phyloP scores from a whole-genome alignment of 2,329 filamentous ascomycete species.

The Ceratocystis papillata region DNA sequence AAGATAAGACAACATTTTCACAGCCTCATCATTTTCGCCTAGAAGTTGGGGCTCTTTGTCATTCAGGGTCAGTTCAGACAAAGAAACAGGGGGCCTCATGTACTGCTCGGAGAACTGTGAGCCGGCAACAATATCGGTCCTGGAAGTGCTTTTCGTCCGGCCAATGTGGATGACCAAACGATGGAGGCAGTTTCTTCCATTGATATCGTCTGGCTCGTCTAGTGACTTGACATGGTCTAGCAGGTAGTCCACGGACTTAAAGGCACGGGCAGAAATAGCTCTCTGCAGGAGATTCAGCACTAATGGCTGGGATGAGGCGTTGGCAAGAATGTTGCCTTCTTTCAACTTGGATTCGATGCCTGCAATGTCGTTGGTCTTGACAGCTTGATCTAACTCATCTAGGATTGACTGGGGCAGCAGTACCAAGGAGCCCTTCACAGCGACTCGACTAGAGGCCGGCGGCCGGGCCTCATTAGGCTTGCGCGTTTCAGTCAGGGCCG shows the following conservation, averaged over 20 bases:
- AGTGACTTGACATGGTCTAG: constrained; percentile 58
- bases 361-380: constrained; percentile 54
- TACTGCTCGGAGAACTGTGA: constrained; percentile 41
- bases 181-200: constrained; percentile 86
- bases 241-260: constrained; percentile 58
- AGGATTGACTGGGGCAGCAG: constrained; percentile 53
- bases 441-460: constrained; percentile 63
- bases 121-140: constrained; percentile 21
- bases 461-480: constrained; percentile 60
- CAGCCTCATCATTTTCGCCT: constrained; percentile 60
- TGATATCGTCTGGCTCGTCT: constrained; percentile 83
- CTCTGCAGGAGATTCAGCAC: constrained; percentile 71
- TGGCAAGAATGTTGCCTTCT: constrained; percentile 34
- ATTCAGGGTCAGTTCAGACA: constrained; percentile 41
- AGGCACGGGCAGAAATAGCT: constrained; percentile 59
- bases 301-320: constrained; percentile 51
- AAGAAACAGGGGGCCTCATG: constrained; percentile 49
- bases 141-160: constrained; percentile 46
- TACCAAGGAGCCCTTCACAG: constrained; percentile 63
- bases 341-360: constrained; percentile 26
- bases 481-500: constrained; percentile 57
- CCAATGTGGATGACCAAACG: constrained; percentile 87
- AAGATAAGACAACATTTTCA: constrained; percentile 52
- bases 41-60: constrained; percentile 58
- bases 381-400: constrained; percentile 60